Base-by-base conservation (phyloP, 371 early-diverging fungal species). In the Nematocida sp. region DNA sequence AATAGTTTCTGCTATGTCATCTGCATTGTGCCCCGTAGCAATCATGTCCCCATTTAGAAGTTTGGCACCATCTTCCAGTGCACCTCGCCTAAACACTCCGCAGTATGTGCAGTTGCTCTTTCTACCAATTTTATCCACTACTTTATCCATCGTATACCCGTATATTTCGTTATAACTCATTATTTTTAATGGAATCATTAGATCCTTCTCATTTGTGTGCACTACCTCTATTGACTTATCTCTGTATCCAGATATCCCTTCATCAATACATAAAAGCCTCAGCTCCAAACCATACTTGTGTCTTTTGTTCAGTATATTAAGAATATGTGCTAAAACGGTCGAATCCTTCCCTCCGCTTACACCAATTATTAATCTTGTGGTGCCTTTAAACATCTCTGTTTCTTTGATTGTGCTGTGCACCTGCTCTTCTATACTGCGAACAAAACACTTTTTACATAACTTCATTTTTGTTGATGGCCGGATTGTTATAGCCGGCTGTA, bases 101-200 rank as follows among this genome's bases (percentile, higher is more conserved):
- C 99, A 98, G 84, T 95, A 97, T 13, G 97, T 97, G 89, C 99
- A 98, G 86, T 96, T 97, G 86, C 94, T 95, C 85, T 95, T 96
- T 73, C 91, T 90, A 0, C 98, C 97, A 20, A 95, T 92, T 82
- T 85, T 83, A 33, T 71, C 15, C 0, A 97, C 97, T 80, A 98
- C 95, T 54, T 91, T 90, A 88, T 98, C 99, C 98, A 98, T 97
- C 71, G 92, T 93, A 93, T 95, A 93, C 6, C 95, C 95, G 54
- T 83, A 97, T 5, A 95, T 87, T 70, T 97, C 94, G 78, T 92
- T 89, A 86, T 95, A 98, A 0, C 93, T 92, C 20, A 97, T 91
- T 73, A 97, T 94, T 85, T 92, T 91, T 6, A 98, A 88, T 1
- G 95, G 95, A 54, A 97, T 89, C 5, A 89, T 89, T 78, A 96